Base-by-base conservation (phyloP, 2,329 filamentous ascomycete species). In the Xylariaceae sp. region DNA sequence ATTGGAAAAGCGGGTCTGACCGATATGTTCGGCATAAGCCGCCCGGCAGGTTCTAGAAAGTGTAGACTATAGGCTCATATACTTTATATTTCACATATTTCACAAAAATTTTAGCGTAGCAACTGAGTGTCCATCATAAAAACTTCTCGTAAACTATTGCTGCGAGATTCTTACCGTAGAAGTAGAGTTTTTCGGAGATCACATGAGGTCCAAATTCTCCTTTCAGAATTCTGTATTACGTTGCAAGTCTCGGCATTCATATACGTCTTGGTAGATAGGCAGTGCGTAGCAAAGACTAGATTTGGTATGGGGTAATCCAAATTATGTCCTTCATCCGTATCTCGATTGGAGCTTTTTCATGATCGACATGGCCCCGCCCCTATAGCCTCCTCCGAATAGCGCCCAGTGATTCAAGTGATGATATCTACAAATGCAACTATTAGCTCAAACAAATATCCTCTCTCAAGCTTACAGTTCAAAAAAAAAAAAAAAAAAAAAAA, bases 361-460 rank as follows among this genome's bases (percentile, higher is more conserved):
- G 49, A 95, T 94, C 4, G 81, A 80, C 72, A 93, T 81, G 23
- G 92, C 91, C 4, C 91, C 87, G 33, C 80, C 79, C 32, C 84
- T 83, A 69, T 97, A 97, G 0, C 87, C 82, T 1, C 87, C 87
- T 0, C 91, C 91, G 70, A 96, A 97, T 40, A 96, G 79, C 1
- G 89, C 86, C 75, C 86, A 87, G 63, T 97, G 93, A 60, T 97
- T 97, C 20, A 97, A 74, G 67, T 96, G 89, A 70, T 97, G 93
- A 70, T 96, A 93, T 58, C 87, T 91, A 61, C 8, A 23, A 32
- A 27, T 15, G 20, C 13, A 30, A 24, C 26, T 6, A 32, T 60
- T 10, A 60, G 51, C 36, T 36, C 2, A 37, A 47, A 21, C 2
- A n/a, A 23, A 23, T 29, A 16, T n/a, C 16, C 6, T 40, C 20